Conservation (phyloP, 2,329 filamentous ascomycete genomes). For the Cercospora sp. region DNA sequence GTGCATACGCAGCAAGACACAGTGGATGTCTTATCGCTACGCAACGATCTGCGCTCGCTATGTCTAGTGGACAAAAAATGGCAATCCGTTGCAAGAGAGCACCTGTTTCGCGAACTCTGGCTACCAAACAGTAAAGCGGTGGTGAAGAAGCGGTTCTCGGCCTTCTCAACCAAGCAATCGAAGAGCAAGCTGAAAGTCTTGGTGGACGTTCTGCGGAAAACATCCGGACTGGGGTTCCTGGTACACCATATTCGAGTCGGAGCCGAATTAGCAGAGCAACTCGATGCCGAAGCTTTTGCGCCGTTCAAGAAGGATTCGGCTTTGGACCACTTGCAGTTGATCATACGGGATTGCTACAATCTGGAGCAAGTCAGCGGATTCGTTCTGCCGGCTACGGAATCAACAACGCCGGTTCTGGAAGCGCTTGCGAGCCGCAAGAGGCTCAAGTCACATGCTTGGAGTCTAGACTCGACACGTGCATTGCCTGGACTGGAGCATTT, state of each 20-base stretch:
- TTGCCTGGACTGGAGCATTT: constrained; percentile 54
- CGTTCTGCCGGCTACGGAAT: constrained; percentile 42
- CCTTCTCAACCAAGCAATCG: constrained; percentile 31
- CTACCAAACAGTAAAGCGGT: constrained; percentile 36
- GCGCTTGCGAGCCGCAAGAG: constrained; percentile 56
- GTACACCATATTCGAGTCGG: constrained; percentile 57
- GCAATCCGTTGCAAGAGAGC: constrained; percentile 53
- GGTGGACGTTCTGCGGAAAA: constrained; percentile 55
- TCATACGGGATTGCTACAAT: constrained; percentile 61
- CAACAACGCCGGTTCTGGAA: constrained; percentile 38
- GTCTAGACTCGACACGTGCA: constrained; percentile 41
- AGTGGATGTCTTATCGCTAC: constrained; percentile 56
- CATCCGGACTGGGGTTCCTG: constrained; percentile 51
- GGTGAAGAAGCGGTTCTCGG: constrained; percentile 46
- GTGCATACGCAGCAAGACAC: constrained; percentile 41
- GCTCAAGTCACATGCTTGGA: constrained; percentile 58
- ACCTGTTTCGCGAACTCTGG: constrained; percentile 49
- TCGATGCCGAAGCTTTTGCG: constrained; percentile 35
- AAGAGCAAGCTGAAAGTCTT: constrained; percentile 56
- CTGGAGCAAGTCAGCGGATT: constrained; percentile 57
- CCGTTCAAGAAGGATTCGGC: constrained; percentile 48
- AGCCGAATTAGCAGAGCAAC: constrained; percentile 46
- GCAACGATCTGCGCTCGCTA: constrained; percentile 55
- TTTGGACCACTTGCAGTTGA: constrained; percentile 54
- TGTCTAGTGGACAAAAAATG: constrained; percentile 58